Evolutionary conservation across 1,284 basidiomycete species (phyloP).

Genomic region (Athelia psychrophila): DNA sequence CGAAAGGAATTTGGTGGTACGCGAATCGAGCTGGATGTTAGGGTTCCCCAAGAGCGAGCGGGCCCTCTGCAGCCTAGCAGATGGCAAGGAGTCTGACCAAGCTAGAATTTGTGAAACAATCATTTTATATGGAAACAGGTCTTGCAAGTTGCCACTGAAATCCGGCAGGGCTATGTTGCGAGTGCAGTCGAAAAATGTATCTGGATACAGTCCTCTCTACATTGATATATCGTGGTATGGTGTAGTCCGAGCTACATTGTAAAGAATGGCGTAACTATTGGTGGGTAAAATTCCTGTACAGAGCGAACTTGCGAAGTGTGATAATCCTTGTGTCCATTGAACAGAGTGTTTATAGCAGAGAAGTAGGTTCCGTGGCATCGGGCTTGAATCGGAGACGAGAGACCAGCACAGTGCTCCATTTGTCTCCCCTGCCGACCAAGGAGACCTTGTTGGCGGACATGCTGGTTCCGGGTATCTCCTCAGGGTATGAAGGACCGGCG

Average conservation of each 20-base stretch:
- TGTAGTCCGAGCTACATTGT: too few relatives aligned
- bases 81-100: too few relatives aligned
- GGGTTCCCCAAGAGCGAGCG: not conserved
- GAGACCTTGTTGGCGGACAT: constrained; percentile 56
- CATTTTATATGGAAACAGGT: too few relatives aligned
- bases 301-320: not conserved
- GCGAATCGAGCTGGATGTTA: not conserved
- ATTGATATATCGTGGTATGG: too few relatives aligned
- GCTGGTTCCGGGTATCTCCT: constrained; percentile 29
- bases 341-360: constrained; percentile 29
- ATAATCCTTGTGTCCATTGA: not conserved
- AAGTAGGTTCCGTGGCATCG: constrained; percentile 51
- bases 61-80: not conserved
- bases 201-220: too few relatives aligned
- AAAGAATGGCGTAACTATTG: not conserved
- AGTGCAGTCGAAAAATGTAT: too few relatives aligned
- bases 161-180: too few relatives aligned
- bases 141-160: too few relatives aligned
- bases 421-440: constrained; percentile 22
- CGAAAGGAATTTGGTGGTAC: not conserved
- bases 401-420: constrained; percentile 46
- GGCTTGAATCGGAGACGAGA: constrained; percentile 56
- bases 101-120: too few relatives aligned
- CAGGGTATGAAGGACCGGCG: constrained; percentile 36
- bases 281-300: not conserved